Evolutionary conservation across 139 green algal species (phyloP).

Genomic region (Gonium pectorale): DNA sequence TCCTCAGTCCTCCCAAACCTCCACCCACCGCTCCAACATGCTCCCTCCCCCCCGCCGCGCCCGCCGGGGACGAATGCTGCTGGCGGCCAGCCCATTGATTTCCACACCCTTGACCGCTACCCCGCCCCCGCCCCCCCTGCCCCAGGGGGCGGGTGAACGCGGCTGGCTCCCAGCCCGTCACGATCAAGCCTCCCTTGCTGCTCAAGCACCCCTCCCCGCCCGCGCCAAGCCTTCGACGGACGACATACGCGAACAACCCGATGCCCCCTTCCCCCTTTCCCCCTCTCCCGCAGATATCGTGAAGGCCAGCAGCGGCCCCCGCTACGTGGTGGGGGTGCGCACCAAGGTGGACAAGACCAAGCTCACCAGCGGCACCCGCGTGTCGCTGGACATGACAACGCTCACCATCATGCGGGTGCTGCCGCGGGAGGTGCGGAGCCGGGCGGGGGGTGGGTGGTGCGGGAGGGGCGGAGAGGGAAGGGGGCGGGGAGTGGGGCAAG

Average conservation of each 20-base stretch:
- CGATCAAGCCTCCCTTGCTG: too few relatives aligned
- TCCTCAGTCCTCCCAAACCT: too few relatives aligned
- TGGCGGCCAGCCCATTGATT: too few relatives aligned
- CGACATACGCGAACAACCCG: background rate
- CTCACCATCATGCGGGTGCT: slow-evolving; percentile 99
- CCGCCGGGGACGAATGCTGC: too few relatives aligned
- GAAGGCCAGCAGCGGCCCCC: slow-evolving; percentile 96
- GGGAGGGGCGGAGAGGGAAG: background rate
- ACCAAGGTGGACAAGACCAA: slow-evolving; percentile 97
- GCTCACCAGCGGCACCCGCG: slow-evolving; percentile 91
- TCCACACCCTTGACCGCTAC: too few relatives aligned
- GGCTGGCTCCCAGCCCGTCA: too few relatives aligned
- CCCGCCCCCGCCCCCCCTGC: too few relatives aligned
- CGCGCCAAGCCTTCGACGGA: background rate
- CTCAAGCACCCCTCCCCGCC: too few relatives aligned
- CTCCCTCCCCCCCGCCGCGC: too few relatives aligned
- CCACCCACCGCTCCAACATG: too few relatives aligned
- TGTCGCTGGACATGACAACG: slow-evolving; percentile 99
- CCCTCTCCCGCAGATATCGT: slow-evolving; percentile 92
- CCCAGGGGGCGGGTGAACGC: too few relatives aligned
- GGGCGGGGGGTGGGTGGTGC: too few relatives aligned
- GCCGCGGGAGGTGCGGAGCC: slow-evolving; percentile 89
- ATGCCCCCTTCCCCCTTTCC: background rate
- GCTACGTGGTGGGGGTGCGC: slow-evolving; percentile 98
- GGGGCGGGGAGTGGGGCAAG: background rate